Conservation (phyloP, 331 rosid species). For the Saraca asoca region DNA sequence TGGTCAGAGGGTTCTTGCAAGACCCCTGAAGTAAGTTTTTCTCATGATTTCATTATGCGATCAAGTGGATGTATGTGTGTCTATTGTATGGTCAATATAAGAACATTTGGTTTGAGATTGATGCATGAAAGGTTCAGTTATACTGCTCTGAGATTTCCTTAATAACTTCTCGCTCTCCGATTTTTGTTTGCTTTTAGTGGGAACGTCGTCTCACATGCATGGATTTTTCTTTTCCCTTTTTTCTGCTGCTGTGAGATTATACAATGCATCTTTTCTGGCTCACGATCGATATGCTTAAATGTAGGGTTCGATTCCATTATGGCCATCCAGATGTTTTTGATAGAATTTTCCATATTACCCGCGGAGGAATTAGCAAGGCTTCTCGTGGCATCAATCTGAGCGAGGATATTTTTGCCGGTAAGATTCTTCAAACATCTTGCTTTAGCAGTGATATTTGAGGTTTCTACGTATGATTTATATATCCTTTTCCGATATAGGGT, state of each 20-base stretch:
- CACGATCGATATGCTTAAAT: constrained; percentile 34
- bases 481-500: constrained; percentile 51
- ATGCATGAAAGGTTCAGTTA: too few relatives aligned
- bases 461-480: too few relatives aligned
- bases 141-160: too few relatives aligned
- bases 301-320: constrained; percentile 94
- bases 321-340: constrained; percentile 98
- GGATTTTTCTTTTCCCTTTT: constrained; percentile 9
- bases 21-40: constrained; percentile 82
- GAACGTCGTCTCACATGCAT: too few relatives aligned
- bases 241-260: background rate
- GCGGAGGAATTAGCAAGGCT: constrained; percentile 99
- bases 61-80: background rate
- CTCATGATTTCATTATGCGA: constrained; percentile 35
- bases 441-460: constrained; percentile 3
- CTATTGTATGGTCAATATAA: too few relatives aligned
- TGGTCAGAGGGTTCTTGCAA: constrained; percentile 97
- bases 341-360: constrained; percentile 93
- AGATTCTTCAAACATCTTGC: constrained; percentile 28
- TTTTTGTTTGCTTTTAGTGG: too few relatives aligned
- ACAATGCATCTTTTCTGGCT: constrained; percentile 13
- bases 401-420: constrained; percentile 99
- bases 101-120: too few relatives aligned
- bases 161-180: too few relatives aligned
- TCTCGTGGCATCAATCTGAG: constrained; percentile 92